Base-by-base conservation (phyloP, 768 basidiomycete genomes). In the Tulasnella sp. region DNA sequence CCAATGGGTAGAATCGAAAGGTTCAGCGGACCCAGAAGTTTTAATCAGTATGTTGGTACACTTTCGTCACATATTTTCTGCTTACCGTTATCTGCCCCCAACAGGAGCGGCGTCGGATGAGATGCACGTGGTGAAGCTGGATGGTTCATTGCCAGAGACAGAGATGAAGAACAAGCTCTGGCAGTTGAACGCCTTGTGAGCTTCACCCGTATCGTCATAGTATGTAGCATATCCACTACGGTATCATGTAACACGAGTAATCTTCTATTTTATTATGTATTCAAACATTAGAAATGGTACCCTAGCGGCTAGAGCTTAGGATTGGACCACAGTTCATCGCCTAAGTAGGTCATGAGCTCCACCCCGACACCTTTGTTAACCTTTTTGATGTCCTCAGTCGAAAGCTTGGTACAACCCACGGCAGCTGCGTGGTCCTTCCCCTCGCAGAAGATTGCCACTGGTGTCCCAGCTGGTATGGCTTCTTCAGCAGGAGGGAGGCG, bases 381-480 rank as follows among this genome's bases (percentile, higher is more conserved):
- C 66, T 73, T 77, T 70, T 82, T 80, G 68, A 99, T 96, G 42
- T 97, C 91, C 67, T 93, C 91, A 39, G 88, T 89, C 42, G 77
- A 72, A 60, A 93, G 70, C 67, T 85, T 85, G 55, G 83, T 82
- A 54, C 90, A 69, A 7, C 94, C 94, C 53, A 98, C 77, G 0
- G 83, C 94, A 32, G 86, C 82, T 1, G 92, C 84, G 63, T 89
- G 81, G 63, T 91, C 86, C 70, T 98, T 98, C 8, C 94, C 94
- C 70, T 97, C 92, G n/a, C 93, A 90, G 63, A 84, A 77, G 49
- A 99, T 82, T 2, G 87, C 89, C n/a, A 99, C 92, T 5, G 86
- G 75, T 0, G 78, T 72, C n/a, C 80, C 82, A 34, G 80, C 78
- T 21, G 81, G 77, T 35, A 97, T 70, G 2, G 77, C 81, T 15